Base-by-base conservation (phyloP, 2,329 filamentous ascomycete species). In the Epicoccum sorghinum region DNA sequence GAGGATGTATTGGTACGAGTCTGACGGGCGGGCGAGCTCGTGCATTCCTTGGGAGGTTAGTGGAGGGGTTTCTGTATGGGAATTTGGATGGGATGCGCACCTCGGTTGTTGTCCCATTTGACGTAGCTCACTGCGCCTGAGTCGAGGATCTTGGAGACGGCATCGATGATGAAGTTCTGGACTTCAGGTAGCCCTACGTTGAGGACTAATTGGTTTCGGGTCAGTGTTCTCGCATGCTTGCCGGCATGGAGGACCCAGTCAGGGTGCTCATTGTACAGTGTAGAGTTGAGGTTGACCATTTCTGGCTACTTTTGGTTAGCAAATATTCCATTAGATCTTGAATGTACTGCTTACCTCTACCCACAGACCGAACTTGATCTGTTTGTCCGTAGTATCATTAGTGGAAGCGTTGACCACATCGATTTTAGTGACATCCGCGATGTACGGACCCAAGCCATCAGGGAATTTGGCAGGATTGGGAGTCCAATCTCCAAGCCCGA, bases 41-140 rank as follows among this genome's bases (percentile, higher is more conserved):
- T 88, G 84, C 39, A 87, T 85, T 1, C 42, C 85, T 18, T 18
- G 18, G 18, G 18, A 18, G 18, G 18, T 18, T 18, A 18, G 18
- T 18, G 18, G 18, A 18, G 18, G 18, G 18, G 18, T n/a, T n/a
- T n/a, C 18, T 18, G 2, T 18, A 18, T 18, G 18, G 18, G 3
- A 18, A 18, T 18, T 1, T 18, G 18, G 18, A 18, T 18, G 18
- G 18, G 18, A 18, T 18, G 18, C 18, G 18, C 18, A 18, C 18
- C 18, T 4, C 86, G 77, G 71, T 89, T 89, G 69, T 87, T 86
- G 59, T 88, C 86, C 86, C 86, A 88, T 60, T 89, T 89, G 56
- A 89, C 80, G 56, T 88, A 88, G 8, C 74, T 72, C 41, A 88
- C 82, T 23, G 82, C 75, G 0, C 80, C 79, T 1, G 75, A 80